Evolutionary conservation across 257 asterid genomes (phyloP).

Genomic region (Solanum microdontum): DNA sequence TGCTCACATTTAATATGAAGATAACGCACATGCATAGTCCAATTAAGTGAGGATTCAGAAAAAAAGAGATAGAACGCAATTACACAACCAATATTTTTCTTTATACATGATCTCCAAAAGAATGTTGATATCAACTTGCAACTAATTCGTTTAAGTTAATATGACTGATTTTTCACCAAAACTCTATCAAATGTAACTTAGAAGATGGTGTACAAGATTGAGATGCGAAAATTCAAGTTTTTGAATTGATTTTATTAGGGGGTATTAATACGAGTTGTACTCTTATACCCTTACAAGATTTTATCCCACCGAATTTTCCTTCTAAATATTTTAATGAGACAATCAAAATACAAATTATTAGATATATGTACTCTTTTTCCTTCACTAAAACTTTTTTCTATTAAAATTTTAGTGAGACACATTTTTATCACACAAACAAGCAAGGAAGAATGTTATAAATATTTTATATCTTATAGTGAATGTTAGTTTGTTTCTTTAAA

Average conservation of each 20-base stretch:
- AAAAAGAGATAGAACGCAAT: no score
- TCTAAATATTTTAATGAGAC: not conserved
- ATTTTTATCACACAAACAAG: no score
- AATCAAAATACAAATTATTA: no score
- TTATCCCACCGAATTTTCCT: not conserved
- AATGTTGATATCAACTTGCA: not conserved
- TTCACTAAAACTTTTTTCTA: no score
- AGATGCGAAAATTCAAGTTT: no score
- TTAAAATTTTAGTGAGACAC: no score
- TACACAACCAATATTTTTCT: not conserved
- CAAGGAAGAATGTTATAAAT: no score
- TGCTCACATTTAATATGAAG: not conserved
- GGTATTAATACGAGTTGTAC: not conserved
- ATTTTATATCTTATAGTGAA: no score
- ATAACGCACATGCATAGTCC: not conserved
- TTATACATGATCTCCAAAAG: not conserved
- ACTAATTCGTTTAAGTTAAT: no score
- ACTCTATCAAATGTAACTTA: not conserved
- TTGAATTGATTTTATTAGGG: no score
- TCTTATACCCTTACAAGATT: not conserved
- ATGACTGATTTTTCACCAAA: not conserved
- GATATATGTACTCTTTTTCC: no score
- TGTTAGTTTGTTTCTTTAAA: no score
- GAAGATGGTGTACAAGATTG: not conserved
- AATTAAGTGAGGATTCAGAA: not conserved